These are phyloP conservation scores for Clarireedia monteithiana DNA, from an alignment of 2,329 filamentous ascomycete species.

Conservation along the genomic window DNA sequence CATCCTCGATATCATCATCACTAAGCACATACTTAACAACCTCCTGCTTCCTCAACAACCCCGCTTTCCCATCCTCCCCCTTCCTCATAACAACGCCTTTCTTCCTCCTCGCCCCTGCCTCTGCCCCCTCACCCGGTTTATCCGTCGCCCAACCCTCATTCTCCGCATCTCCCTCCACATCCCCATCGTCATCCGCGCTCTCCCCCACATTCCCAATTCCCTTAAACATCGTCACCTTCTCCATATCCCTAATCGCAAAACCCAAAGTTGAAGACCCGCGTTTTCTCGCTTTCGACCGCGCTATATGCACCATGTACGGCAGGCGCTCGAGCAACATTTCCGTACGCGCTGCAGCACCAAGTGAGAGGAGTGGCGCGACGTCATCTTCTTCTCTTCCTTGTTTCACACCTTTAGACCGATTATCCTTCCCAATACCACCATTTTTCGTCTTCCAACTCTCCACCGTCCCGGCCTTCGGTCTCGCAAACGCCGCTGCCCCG, in stretches of 20 bases:
- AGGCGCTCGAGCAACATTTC: constrained; percentile 80
- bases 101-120: constrained; percentile 44
- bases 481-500: constrained; percentile 42
- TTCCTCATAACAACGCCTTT: constrained; percentile 13
- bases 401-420: not conserved
- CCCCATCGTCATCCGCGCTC: constrained; percentile 36
- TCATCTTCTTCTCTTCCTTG: constrained; percentile 21
- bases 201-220: constrained; percentile 34
- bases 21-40: constrained; percentile 64
- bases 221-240: constrained; percentile 29
- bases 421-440: not conserved
- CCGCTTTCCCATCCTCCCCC: constrained; percentile 13
- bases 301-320: constrained; percentile 72
- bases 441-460: constrained; percentile 28
- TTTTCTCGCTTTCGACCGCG: constrained; percentile 24
- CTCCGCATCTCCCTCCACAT: constrained; percentile 19
- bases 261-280: not conserved
- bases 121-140: constrained; percentile 46
- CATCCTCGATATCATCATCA: constrained; percentile 79
- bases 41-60: constrained; percentile 15
- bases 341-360: constrained; percentile 54
- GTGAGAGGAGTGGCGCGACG: constrained; percentile 42
- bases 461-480: constrained; percentile 30
- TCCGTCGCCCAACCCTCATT: constrained; percentile 54
- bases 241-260: constrained; percentile 33